These are phyloP conservation scores for Dendrocalamus latiflorus DNA, from an alignment of 202 grass and related monocot genomes.

Conservation along the genomic window DNA sequence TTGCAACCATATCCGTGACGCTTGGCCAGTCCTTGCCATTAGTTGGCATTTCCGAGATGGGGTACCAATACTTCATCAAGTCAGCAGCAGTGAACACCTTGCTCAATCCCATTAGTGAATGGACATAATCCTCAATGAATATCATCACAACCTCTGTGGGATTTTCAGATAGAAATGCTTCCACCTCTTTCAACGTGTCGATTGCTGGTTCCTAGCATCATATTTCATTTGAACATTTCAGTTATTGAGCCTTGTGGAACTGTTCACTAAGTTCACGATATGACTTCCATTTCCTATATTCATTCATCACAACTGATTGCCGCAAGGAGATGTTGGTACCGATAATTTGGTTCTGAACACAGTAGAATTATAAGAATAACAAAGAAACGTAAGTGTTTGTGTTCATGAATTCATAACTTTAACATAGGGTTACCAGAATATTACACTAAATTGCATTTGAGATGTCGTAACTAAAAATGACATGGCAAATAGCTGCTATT, in stretches of 20 bases:
- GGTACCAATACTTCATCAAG: constrained; percentile 85
- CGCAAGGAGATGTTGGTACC: neutral
- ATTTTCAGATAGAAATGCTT: constrained; percentile 78
- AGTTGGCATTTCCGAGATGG: constrained; percentile 72
- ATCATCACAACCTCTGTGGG: constrained; percentile 95
- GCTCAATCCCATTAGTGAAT: constrained; percentile 65
- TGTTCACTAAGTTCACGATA: neutral
- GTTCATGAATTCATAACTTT: neutral
- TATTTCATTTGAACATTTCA: constrained; percentile 39
- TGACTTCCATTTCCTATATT: neutral
- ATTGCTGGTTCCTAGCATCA: constrained; percentile 77
- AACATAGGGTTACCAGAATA: neutral
- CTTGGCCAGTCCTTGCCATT: constrained; percentile 83
- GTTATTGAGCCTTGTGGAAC: neutral
- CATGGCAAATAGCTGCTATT: neutral
- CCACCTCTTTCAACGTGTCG: constrained; percentile 86
- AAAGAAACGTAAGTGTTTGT: neutral
- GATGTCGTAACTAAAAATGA: neutral
- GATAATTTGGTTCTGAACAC: neutral
- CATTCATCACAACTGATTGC: neutral
- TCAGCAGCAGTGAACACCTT: constrained; percentile 73
- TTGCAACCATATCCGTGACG: constrained; percentile 77
- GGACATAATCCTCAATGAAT: constrained; percentile 95
- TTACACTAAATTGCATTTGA: neutral
- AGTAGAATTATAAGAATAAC: neutral